Evolutionary conservation across 2,329 filamentous ascomycete genomes (phyloP), one percentile per base, ranked within the genome.

Genomic region (Gaeumannomyces tritici): DNA sequence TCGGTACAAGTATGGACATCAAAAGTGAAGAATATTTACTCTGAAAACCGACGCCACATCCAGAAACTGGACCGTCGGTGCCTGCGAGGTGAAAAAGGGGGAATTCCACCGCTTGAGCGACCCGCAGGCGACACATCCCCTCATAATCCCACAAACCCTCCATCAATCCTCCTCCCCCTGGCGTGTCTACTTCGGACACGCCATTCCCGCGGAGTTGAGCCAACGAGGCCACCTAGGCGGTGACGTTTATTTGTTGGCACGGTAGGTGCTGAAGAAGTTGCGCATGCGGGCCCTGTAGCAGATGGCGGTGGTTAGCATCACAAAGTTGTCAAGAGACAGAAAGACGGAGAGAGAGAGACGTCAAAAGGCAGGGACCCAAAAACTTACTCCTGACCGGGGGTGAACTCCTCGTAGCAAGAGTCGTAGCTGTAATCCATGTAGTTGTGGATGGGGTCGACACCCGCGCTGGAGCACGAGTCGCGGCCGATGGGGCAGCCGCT

Each of bases 401-500:
- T 60, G 9, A 60, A 60, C 59, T 26, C 35, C 26, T 47, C 27
- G 26, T 29, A 29, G 42, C 58, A 60, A 27, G 58, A 47, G 58
- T 61, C 60, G 60, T 57, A 33, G 21, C 71, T 73, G 65, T 74
- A 75, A 58, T 73, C 72, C 73, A 75, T 75, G 63, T 70, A 75
- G 64, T 75, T 74, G 62, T 72, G 71, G 57, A 75, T 73, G 9
- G 71, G 71, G 57, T 74, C 73, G 3, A 70, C 3, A 0, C 73
- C 73, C 6, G 68, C 51, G 56, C 42, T 64, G 0, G 72, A 70
- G 68, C 73, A 75, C 13, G 69, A 68, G 62, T 75, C 74, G 28
- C 72, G 68, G 12, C 69, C 69, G 3, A 63, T 57, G 15, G 76
- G 76, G 69, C 76, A 78, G 26, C 76, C 76, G n/a, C 65, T 68